These are phyloP conservation scores for Blastobotrys persicus DNA, from an alignment of 1,139 yeast genomes.

Conservation along the genomic window DNA sequence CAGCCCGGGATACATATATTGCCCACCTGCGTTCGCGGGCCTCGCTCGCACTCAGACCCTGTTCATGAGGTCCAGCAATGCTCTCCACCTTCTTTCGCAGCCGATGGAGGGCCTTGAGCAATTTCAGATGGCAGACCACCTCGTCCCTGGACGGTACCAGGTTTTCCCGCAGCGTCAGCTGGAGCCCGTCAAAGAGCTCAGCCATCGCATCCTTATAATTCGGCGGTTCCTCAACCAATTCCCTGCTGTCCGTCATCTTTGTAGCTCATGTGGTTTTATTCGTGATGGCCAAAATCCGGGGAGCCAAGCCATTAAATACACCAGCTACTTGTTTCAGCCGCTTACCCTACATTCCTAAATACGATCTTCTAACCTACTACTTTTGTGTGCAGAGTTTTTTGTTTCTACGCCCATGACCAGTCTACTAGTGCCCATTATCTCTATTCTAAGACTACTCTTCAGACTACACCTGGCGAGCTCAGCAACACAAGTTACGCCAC, in stretches of 20 bases:
- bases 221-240: neutral
- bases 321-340: neutral
- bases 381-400: no score
- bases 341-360: neutral
- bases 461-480: no score
- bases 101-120: slow-evolving; percentile 7
- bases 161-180: neutral
- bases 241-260: neutral
- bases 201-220: neutral
- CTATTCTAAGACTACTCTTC: no score
- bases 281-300: no score
- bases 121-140: slow-evolving; percentile 8
- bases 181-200: neutral
- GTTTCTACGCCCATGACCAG: no score
- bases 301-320: neutral
- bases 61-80: neutral
- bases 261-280: neutral
- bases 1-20: slow-evolving; percentile 1
- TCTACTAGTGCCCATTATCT: no score
- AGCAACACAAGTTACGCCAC: no score
- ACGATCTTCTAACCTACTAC: no score
- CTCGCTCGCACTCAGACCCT: neutral
- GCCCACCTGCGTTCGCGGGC: slow-evolving; percentile 5
- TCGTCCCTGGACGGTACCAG: neutral
- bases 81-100: slow-evolving; percentile 7